A percentile compares a stretch with the other conserved stretches of the same genome.
Evolutionary conservation across 495 filamentous ascomycete species (phyloP).

Genomic region (Penicillium canescens): DNA sequence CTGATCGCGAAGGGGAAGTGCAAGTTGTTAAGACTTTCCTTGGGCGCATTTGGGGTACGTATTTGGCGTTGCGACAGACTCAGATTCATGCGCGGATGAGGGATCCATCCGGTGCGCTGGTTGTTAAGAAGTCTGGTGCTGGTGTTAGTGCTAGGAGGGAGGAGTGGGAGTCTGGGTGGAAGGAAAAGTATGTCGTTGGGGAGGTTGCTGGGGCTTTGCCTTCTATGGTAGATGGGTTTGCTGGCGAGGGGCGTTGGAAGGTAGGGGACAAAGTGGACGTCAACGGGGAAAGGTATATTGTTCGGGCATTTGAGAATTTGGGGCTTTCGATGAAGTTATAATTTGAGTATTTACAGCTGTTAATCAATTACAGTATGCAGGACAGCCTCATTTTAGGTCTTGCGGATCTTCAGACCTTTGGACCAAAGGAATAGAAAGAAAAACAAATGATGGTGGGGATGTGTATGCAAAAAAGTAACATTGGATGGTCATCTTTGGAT

Average conservation of each 20-base stretch:
- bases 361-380: neutral
- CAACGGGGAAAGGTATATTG: conserved; percentile 27
- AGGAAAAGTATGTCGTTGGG: conserved; percentile 30
- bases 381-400: neutral
- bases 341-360: neutral
- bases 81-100: conserved; percentile 19
- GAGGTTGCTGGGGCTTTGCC: conserved; percentile 20
- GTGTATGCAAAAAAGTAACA: neutral
- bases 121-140: conserved; percentile 25
- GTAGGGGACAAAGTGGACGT: conserved; percentile 27
- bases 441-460: too few species aligned
- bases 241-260: conserved; percentile 18
- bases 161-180: conserved; percentile 33
- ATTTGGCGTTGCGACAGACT: conserved; percentile 35
- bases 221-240: conserved; percentile 22
- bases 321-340: neutral
- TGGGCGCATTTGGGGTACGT: conserved; percentile 38
- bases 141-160: conserved; percentile 40
- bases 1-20: conserved; percentile 16
- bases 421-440: too few species aligned
- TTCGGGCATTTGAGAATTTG: conserved; percentile 36
- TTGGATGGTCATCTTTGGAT: neutral
- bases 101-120: conserved; percentile 16
- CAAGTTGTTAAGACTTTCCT: conserved; percentile 36
- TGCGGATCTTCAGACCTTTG: neutral